Evolutionary conservation across 805 yeast species (phyloP), one percentile per base, ranked within the genome.

Genomic region (Candida fluviatilis): DNA sequence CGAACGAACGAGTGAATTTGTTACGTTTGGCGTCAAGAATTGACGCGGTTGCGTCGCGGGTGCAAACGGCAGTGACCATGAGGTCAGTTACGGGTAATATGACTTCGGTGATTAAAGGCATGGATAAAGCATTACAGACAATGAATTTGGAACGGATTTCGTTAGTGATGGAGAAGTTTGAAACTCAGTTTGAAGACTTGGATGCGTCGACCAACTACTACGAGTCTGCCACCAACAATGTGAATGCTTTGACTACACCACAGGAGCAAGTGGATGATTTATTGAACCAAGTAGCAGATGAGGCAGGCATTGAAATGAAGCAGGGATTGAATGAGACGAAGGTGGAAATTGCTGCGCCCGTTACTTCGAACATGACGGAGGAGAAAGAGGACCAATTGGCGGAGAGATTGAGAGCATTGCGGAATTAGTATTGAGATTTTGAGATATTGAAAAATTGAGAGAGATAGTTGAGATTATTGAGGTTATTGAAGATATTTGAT

Each of bases 31-130:
- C 96, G 0, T 86, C 96, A 0, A 66, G 97, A 41, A 86, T 93
- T 15, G 99, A 93, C 62, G 91, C 98, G 0, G 99, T 93, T 17
- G 95, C 98, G 0, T 83, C 95, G 3, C 67, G 99, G 42, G 95
- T 93, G 2, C 97, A 91, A 52, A 93, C 99, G 0, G 99, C 99
- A 0, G 97, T 93, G 5, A 91, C 98, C 0, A 93, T 93, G 99
- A 75, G 96, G 48, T 80, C 86, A 35, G 96, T 93, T 8, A 87
- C 96, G 0, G 89, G 90, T 2, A 90, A 89, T 50, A 93, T 93
- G 98, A 78, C 93, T 6, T 80, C 76, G 35, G 98, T 91, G 10
- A 93, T 95, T 41, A 80, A 74, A 54, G 97, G 97, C 7, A 91
- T 93, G 98, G 99, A 93, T 60, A 81, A 78, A 53, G 99, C 99